Percentiles rank a stretch among this genome's conserved stretches.
Evolutionary conservation across 1,284 basidiomycete genomes (phyloP).

Genomic region (Heterobasidion annosum): DNA sequence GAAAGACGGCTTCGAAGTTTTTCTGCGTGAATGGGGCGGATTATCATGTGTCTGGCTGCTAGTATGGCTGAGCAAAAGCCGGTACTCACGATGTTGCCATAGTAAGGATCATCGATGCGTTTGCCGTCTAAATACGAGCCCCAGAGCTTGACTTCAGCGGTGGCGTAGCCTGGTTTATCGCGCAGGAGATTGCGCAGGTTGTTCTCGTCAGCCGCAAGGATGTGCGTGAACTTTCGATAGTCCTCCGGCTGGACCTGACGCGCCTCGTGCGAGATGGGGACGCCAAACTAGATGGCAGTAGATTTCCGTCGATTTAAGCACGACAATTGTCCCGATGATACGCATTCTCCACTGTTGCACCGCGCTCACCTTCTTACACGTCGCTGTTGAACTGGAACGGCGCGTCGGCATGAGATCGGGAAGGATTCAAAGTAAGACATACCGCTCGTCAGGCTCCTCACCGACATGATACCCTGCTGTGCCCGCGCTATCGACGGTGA

Average conservation of each 20-base stretch:
- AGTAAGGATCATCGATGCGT: conserved; percentile 68
- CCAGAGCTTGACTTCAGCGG: conserved; percentile 58
- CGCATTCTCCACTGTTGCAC: no score
- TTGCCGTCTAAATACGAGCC: conserved; percentile 63
- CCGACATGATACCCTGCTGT: conserved; percentile 66
- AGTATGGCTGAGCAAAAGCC: background rate
- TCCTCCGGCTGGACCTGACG: conserved; percentile 50
- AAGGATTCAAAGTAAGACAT: conserved; percentile 1
- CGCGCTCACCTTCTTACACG: conserved; percentile 47
- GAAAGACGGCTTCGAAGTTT: conserved; percentile 52
- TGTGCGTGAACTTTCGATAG: conserved; percentile 59
- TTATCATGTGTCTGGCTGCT: background rate
- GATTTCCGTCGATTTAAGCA: no score
- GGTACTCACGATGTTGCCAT: conserved; percentile 49
- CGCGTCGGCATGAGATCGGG: background rate
- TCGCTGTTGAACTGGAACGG: conserved; percentile 42
- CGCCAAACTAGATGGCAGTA: conserved; percentile 32
- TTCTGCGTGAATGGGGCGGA: conserved; percentile 21
- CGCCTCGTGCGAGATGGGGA: conserved; percentile 52
- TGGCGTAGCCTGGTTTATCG: conserved; percentile 44
- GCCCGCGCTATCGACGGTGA: conserved; percentile 65
- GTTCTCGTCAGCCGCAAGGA: conserved; percentile 60
- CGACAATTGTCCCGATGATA: no score
- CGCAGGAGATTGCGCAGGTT: conserved; percentile 52
- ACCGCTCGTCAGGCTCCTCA: conserved; percentile 69